Conservation (phyloP, 2,329 filamentous ascomycete species). For the Fusarium nygamai region DNA sequence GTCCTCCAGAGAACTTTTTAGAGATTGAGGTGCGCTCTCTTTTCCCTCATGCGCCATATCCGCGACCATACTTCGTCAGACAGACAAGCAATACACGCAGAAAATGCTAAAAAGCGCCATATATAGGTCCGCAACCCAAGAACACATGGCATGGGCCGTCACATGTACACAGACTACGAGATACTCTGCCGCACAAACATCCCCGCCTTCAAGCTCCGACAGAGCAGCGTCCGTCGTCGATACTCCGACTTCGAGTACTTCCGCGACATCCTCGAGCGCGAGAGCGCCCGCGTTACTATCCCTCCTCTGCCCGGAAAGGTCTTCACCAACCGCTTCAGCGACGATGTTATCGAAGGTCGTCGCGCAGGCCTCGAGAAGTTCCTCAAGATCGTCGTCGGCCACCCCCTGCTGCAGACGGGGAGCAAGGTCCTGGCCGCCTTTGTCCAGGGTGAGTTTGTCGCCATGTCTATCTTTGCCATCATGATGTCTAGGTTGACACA, state of each 20-base stretch:
- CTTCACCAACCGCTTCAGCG: conserved; percentile 96
- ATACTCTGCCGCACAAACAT: conserved; percentile 99
- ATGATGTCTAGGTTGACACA: conserved; percentile 7
- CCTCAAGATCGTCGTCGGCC: conserved; percentile 95
- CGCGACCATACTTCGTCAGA: not conserved
- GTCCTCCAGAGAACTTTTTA: conserved; percentile 96
- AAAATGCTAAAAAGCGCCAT: conserved; percentile 22
- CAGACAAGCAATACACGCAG: not conserved
- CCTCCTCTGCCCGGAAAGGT: conserved; percentile 96
- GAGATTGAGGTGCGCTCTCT: conserved; percentile 82
- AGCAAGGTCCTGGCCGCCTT: conserved; percentile 97
- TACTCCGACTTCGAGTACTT: conserved; percentile 99
- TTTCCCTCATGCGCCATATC: not conserved
- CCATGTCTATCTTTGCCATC: conserved; percentile 5
- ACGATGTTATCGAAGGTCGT: conserved; percentile 96
- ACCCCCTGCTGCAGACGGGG: conserved; percentile 95
- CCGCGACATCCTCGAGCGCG: conserved; percentile 95
- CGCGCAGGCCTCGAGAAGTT: conserved; percentile 94
- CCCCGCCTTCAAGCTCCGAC: conserved; percentile 95
- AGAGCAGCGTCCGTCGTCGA: conserved; percentile 86
- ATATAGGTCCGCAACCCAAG: conserved; percentile 88
- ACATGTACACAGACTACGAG: conserved; percentile 99
- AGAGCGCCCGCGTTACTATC: conserved; percentile 93
- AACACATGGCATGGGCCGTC: conserved; percentile 91
- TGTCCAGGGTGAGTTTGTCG: conserved; percentile 78